These are phyloP conservation scores for Chrysanthemum seticuspe DNA, from an alignment of 129 eudicot species.

Conservation along the genomic window DNA sequence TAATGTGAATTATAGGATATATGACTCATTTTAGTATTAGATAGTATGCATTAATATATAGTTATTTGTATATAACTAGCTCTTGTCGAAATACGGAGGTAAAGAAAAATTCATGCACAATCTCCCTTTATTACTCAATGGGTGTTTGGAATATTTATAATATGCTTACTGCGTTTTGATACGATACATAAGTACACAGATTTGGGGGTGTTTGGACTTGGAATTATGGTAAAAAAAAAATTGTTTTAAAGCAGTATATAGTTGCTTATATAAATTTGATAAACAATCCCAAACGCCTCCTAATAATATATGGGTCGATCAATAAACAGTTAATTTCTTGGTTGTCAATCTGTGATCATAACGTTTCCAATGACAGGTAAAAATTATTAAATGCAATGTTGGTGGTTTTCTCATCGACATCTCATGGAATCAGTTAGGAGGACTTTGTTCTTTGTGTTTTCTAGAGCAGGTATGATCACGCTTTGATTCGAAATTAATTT, in stretches of 20 bases:
- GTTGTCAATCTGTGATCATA: background rate
- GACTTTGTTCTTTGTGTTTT: slow-evolving; percentile 81
- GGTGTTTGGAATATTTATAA: too few relatives aligned
- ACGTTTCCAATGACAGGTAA: slow-evolving; percentile 63
- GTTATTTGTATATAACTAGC: background rate
- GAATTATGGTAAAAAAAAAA: too few relatives aligned
- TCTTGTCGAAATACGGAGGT: background rate
- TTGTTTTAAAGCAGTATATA: too few relatives aligned
- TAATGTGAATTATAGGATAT: slow-evolving; percentile 10
- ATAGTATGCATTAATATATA: background rate
- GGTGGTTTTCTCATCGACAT: slow-evolving; percentile 55
- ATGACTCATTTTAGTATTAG: slow-evolving; percentile 7
- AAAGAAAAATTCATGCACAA: background rate
- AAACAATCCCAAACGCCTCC: background rate
- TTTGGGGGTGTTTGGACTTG: too few relatives aligned
- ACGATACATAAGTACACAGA: too few relatives aligned
- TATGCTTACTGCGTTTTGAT: too few relatives aligned
- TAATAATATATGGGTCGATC: background rate
- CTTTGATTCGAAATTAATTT: slow-evolving; percentile 11
- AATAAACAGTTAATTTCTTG: background rate
- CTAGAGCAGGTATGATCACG: slow-evolving; percentile 72
- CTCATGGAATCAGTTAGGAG: slow-evolving; percentile 89
- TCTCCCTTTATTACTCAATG: background rate
- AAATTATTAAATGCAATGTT: slow-evolving; percentile 80
- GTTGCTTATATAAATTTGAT: too few relatives aligned